Conservation (phyloP, 495 filamentous ascomycete species). For the Penicillium paxilli region DNA sequence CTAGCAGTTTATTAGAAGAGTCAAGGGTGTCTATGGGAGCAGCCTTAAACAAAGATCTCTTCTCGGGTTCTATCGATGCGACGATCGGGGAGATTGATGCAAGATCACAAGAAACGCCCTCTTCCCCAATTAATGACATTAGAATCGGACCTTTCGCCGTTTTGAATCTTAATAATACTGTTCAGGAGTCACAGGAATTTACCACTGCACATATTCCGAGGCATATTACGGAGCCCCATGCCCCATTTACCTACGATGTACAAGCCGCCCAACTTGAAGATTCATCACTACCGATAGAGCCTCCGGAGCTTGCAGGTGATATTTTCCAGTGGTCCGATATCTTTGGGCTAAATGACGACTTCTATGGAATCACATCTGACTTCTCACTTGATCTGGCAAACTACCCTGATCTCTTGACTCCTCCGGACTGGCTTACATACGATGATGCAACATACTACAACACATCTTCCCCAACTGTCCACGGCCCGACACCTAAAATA, state of each 20-base stretch:
- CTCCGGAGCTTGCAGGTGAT: constrained; percentile 8
- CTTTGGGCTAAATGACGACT: constrained; percentile 18
- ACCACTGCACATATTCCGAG: not conserved
- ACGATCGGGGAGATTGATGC: constrained; percentile 26
- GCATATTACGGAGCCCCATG: not conserved
- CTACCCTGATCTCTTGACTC: not conserved
- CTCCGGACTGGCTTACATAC: not conserved
- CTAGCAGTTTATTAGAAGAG: constrained; percentile 9
- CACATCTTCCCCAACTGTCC: not conserved
- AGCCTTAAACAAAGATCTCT: constrained; percentile 15
- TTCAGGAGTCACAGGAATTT: not conserved
- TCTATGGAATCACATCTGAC: constrained; percentile 9
- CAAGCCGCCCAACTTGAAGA: not conserved
- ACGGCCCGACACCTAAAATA: not conserved
- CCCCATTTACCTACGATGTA: not conserved
- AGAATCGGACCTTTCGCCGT: constrained; percentile 24
- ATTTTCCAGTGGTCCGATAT: constrained; percentile 27
- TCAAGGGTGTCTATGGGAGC: constrained; percentile 24
- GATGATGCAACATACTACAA: not conserved
- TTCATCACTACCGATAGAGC: not conserved
- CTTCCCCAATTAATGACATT: constrained; percentile 4
- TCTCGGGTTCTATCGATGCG: constrained; percentile 23
- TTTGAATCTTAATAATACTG: constrained; percentile 11
- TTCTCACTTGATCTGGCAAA: constrained; percentile 1
- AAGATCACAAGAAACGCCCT: constrained; percentile 10